Evolutionary conservation across 1,284 basidiomycete species (phyloP).

Genomic region (Fistulina hepatica): DNA sequence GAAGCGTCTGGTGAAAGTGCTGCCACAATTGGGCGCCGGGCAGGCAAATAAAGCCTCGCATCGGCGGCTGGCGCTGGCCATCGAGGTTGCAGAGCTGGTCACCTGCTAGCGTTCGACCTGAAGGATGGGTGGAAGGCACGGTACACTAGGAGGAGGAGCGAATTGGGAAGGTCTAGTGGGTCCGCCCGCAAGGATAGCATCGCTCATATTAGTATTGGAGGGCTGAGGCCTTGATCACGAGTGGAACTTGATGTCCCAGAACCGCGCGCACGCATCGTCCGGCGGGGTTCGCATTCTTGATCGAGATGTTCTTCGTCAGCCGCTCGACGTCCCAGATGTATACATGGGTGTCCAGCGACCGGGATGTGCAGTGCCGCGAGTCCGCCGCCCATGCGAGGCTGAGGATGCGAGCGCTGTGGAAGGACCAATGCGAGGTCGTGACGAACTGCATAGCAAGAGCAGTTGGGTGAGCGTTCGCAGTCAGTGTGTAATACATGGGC

Average conservation of each 20-base stretch:
- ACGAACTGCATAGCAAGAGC: conserved; percentile 32
- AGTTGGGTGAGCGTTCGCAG: too few relatives aligned
- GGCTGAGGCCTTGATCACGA: too few relatives aligned
- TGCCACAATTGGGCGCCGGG: conserved; percentile 90
- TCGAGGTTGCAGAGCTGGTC: conserved; percentile 89
- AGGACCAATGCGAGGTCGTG: conserved; percentile 78
- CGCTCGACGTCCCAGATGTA: conserved; percentile 82
- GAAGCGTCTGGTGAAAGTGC: conserved; percentile 86
- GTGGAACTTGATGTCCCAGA: conserved; percentile 62
- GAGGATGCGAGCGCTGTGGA: conserved; percentile 78
- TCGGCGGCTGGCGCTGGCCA: conserved; percentile 80
- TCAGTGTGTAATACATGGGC: neutral
- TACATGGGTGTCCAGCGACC: conserved; percentile 84
- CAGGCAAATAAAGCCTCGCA: conserved; percentile 89
- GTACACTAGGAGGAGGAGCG: too few relatives aligned
- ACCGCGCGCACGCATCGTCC: conserved; percentile 78
- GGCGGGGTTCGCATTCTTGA: conserved; percentile 79
- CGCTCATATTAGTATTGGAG: too few relatives aligned
- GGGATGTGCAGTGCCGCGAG: conserved; percentile 71
- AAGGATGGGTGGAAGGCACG: conserved; percentile 68
- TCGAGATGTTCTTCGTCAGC: conserved; percentile 68
- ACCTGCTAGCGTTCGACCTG: conserved; percentile 89
- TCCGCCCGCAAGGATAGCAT: too few relatives aligned
- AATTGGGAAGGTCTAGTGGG: too few relatives aligned
- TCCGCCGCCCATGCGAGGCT: conserved; percentile 72